Conservation (phyloP, 2,329 filamentous ascomycete genomes). For the Talaromyces rugulosus region DNA sequence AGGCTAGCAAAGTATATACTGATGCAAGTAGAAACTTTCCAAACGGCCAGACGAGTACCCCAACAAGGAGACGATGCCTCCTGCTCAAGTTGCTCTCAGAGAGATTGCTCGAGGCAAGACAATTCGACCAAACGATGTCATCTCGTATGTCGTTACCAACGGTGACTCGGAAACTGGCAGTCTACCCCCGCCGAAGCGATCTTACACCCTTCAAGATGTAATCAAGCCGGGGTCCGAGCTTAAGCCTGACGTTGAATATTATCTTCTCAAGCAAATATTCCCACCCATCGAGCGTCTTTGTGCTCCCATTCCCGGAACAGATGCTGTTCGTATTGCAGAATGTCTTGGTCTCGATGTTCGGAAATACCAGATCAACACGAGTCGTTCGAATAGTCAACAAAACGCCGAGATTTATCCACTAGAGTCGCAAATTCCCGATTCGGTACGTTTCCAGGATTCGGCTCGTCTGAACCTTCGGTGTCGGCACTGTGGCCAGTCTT, state of each 20-base stretch:
- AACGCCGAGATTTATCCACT: conserved; percentile 78
- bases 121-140: conserved; percentile 90
- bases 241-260: conserved; percentile 92
- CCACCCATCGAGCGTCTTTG: conserved; percentile 96
- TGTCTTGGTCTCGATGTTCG: conserved; percentile 87
- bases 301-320: conserved; percentile 90
- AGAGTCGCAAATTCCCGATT: conserved; percentile 90
- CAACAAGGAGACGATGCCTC: conserved; percentile 91
- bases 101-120: conserved; percentile 82
- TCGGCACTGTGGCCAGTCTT: conserved; percentile 68
- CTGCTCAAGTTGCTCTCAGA: conserved; percentile 89
- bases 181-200: conserved; percentile 73
- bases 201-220: conserved; percentile 80
- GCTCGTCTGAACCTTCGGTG: conserved; percentile 73
- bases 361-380: conserved; percentile 72
- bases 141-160: conserved; percentile 85
- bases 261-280: conserved; percentile 96
- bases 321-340: conserved; percentile 82
- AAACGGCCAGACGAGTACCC: conserved; percentile 92
- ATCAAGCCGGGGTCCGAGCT: conserved; percentile 71
- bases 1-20: neutral
- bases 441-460: conserved; percentile 81
- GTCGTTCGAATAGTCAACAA: conserved; percentile 48
- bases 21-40: conserved; percentile 67
- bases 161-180: conserved; percentile 59